These are phyloP conservation scores for Septoria petroselini DNA, from an alignment of 2,329 filamentous ascomycete species.

Conservation along the genomic window DNA sequence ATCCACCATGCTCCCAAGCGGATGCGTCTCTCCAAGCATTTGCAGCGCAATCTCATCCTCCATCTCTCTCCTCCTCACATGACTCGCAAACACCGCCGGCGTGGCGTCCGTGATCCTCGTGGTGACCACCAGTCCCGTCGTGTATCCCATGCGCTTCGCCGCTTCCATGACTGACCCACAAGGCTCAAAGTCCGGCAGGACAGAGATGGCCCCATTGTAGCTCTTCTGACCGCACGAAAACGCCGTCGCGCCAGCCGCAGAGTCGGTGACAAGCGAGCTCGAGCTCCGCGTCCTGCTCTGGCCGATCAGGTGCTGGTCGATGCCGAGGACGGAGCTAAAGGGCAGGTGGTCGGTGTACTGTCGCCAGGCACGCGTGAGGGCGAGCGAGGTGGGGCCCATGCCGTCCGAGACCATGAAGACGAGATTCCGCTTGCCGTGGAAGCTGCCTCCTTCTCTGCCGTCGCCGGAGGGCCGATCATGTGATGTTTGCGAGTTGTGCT, in stretches of 20 bases:
- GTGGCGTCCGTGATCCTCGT: slow-evolving; percentile 95
- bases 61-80: slow-evolving; percentile 74
- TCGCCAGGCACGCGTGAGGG: slow-evolving; percentile 79
- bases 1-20: slow-evolving; percentile 82
- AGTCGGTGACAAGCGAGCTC: slow-evolving; percentile 86
- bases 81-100: slow-evolving; percentile 88
- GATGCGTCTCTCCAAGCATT: slow-evolving; percentile 76
- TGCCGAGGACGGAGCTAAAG: slow-evolving; percentile 67
- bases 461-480: too few species aligned
- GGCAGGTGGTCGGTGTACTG: slow-evolving; percentile 74
- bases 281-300: slow-evolving; percentile 81
- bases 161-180: slow-evolving; percentile 94
- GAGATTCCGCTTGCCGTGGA: slow-evolving; percentile 75
- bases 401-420: slow-evolving; percentile 99
- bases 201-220: slow-evolving; percentile 94
- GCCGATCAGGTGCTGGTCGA: slow-evolving; percentile 89
- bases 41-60: slow-evolving; percentile 91
- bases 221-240: slow-evolving; percentile 92
- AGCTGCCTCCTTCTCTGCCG: slow-evolving; percentile 14
- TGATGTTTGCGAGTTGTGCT: slow-evolving; percentile 49
- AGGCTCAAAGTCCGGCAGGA: slow-evolving; percentile 77
- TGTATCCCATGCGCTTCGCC: slow-evolving; percentile 85
- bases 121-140: slow-evolving; percentile 90
- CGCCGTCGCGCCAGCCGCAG: slow-evolving; percentile 92
- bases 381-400: slow-evolving; percentile 91